These are phyloP conservation scores for Zopfochytrium polystomum DNA, from an alignment of 371 early-diverging fungal genomes.

Conservation along the genomic window DNA sequence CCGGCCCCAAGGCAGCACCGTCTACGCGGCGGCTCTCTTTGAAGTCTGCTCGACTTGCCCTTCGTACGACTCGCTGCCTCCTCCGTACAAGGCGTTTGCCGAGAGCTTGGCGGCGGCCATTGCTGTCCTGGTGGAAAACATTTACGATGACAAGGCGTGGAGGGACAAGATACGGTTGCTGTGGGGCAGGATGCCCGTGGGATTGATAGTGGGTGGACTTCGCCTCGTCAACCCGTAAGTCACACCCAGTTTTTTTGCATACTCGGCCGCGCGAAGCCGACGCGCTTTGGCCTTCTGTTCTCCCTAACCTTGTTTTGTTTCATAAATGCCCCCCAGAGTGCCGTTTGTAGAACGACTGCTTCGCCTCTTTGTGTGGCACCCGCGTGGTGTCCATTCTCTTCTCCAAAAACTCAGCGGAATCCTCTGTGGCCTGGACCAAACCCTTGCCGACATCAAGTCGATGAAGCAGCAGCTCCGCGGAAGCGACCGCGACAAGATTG, in stretches of 20 bases:
- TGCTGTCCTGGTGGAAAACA: slow-evolving; percentile 27
- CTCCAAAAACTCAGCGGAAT: slow-evolving; percentile 29
- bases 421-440: slow-evolving; percentile 22
- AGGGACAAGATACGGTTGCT: slow-evolving; percentile 20
- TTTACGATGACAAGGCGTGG: slow-evolving; percentile 32
- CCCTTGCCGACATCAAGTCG: background rate
- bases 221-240: slow-evolving; percentile 34
- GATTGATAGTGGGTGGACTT: slow-evolving; percentile 25
- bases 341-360: slow-evolving; percentile 38
- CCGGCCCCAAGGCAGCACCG: too few species aligned
- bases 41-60: background rate
- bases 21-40: slow-evolving; percentile 8
- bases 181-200: slow-evolving; percentile 29
- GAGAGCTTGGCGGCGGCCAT: slow-evolving; percentile 14
- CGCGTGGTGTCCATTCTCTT: slow-evolving; percentile 32
- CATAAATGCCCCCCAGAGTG: slow-evolving; percentile 9
- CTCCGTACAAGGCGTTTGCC: slow-evolving; percentile 10
- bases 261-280: too few species aligned
- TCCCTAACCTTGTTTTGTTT: background rate
- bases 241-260: background rate
- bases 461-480: background rate
- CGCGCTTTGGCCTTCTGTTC: too few species aligned
- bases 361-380: slow-evolving; percentile 36
- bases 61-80: slow-evolving; percentile 11
- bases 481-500: slow-evolving; percentile 2